Evolutionary conservation across 225 moss, liverwort and hornwort species (phyloP).

Genomic region (Lunularia cruciata): DNA sequence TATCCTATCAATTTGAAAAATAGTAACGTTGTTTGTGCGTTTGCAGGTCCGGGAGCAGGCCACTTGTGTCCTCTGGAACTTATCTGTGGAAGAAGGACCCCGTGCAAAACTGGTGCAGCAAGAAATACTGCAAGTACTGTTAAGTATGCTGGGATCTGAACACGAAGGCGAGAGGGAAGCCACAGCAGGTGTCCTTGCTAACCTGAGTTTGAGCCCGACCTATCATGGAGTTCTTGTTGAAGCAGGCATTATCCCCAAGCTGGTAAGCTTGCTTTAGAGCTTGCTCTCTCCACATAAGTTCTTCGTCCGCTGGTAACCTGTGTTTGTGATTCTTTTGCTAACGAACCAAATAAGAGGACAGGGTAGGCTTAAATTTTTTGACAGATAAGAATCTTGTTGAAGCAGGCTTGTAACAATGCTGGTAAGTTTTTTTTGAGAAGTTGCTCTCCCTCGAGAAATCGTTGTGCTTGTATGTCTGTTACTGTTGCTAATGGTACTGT

Average conservation of each 20-base stretch:
- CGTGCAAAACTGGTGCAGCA: conserved; percentile 60
- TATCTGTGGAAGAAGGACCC: conserved; percentile 65
- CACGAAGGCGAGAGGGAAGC: conserved; percentile 65
- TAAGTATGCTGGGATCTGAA: conserved; percentile 55
- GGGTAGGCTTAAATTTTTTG: no score
- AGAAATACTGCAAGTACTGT: conserved; percentile 62
- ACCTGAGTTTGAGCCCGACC: conserved; percentile 52
- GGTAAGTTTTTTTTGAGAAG: no score
- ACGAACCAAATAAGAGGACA: no score
- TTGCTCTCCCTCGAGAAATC: no score
- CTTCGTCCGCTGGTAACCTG: not conserved
- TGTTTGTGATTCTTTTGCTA: no score
- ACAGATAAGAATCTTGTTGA: no score
- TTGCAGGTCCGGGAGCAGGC: conserved; percentile 74
- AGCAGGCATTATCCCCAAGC: conserved; percentile 60
- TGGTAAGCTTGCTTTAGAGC: conserved; percentile 49
- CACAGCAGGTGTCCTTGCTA: conserved; percentile 77
- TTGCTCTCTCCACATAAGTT: not conserved
- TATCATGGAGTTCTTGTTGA: conserved; percentile 58
- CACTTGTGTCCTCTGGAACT: conserved; percentile 70
- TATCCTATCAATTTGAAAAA: no score
- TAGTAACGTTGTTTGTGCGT: not conserved
- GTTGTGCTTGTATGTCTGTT: no score
- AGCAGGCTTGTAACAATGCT: no score
- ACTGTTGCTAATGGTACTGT: no score